Evolutionary conservation across 176 grass and related monocot species (phyloP), one percentile per base, ranked within the genome.

Genomic region (Musa schizocarpa): DNA sequence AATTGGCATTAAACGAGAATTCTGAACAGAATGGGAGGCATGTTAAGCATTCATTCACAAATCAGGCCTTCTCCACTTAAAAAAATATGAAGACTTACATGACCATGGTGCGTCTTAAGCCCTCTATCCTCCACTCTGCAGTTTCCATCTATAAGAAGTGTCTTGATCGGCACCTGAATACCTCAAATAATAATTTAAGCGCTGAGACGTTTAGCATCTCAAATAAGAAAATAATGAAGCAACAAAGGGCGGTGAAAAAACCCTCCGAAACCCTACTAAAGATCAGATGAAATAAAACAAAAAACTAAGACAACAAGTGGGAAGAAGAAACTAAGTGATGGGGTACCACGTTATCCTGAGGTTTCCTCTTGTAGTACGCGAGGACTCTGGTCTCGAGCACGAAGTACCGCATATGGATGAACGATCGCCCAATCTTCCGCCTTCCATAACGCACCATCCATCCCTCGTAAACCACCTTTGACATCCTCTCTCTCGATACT

Each of bases 51-150:
- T 50, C 48, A 13, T 49, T 43, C 29, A 34, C 43, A 17, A 50
- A 70, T 70, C 34, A 20, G 19, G 43, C 9, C 4, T 68, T 70
- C 4, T 50, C 48, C 12, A 13, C 59, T 20, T 20, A 9, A 63
- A 43, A 75, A 23, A 83, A 58, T 12, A 64, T 52, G 61, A 56
- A n/a, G 8, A 8, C 53, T 11, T 91, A 93, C 90, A 76, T 93
- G 88, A 54, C 86, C 88, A 22, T 93, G 90, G 83, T 93, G 90
- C 78, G 85, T 89, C 80, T 93, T 93, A 70, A 98, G 95, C 19
- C 95, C 88, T 79, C 95, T 78, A 82, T 98, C 95, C 91, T 98
- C 95, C 10, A 93, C 95, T 84, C 95, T 87, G 82, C 95, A 98
- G 74, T 89, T 91, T 7, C 95, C 90, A 9, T 98, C 95, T 24